A percentile compares a stretch with the other conserved stretches of the same genome.
Conservation (phyloP, 257 asterid genomes). For the Scutellaria galericulata region DNA sequence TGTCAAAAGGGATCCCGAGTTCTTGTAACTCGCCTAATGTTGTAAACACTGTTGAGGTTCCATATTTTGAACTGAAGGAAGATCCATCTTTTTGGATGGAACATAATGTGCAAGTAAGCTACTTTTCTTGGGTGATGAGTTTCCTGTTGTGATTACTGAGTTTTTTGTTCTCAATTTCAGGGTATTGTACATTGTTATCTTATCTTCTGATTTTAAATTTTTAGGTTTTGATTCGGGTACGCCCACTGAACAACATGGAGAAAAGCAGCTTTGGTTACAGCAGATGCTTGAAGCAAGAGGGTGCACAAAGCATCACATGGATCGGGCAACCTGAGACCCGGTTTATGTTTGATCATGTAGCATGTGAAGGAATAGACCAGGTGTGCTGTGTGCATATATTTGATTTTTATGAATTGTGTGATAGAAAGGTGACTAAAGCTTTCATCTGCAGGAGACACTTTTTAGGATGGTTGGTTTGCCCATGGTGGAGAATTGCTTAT, state of each 20-base stretch:
- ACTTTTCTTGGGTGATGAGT: not conserved
- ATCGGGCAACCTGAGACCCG: constrained; percentile 93
- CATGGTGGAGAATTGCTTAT: constrained; percentile 96
- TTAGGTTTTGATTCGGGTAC: constrained; percentile 87
- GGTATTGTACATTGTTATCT: not conserved
- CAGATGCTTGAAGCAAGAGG: constrained; percentile 95
- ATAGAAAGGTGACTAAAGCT: constrained; percentile 28
- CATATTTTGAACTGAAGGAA: constrained; percentile 85
- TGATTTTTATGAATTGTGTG: constrained; percentile 26
- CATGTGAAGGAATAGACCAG: constrained; percentile 90
- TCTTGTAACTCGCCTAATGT: constrained; percentile 50
- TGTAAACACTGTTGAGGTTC: constrained; percentile 77
- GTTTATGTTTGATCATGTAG: constrained; percentile 93
- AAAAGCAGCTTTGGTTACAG: constrained; percentile 61
- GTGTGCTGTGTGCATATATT: constrained; percentile 57
- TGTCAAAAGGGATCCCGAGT: constrained; percentile 69
- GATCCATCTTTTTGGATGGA: constrained; percentile 97
- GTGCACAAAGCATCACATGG: constrained; percentile 85
- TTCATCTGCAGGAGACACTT: constrained; percentile 79
- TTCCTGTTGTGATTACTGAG: not conserved
- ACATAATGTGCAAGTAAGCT: constrained; percentile 90
- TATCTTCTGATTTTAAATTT: constrained; percentile 22
- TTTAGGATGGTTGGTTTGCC: constrained; percentile 95
- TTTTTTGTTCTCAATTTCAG: constrained; percentile 10
- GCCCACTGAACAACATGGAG: constrained; percentile 87